Conservation (phyloP, 306 rosid genomes). For the Senna siamea region DNA sequence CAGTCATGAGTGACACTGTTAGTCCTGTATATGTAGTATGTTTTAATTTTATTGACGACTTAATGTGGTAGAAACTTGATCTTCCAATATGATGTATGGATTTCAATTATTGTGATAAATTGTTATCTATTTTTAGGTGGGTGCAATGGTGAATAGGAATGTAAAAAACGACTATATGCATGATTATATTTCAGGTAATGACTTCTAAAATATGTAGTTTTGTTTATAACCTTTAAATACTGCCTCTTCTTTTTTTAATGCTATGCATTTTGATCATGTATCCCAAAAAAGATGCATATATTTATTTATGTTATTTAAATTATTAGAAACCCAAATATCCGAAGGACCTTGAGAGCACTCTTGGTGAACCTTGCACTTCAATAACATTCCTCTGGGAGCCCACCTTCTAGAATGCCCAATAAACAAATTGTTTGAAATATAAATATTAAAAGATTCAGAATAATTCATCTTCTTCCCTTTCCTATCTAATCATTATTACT, state of each 20-base stretch:
- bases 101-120: slow-evolving; percentile 13
- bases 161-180: slow-evolving; percentile 26
- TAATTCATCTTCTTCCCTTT: not conserved
- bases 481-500: not conserved
- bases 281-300: no score
- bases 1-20: slow-evolving; percentile 1
- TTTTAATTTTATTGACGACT: not conserved
- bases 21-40: slow-evolving; percentile 46
- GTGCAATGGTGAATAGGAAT: slow-evolving; percentile 49
- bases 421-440: no score
- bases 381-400: no score
- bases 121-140: slow-evolving; percentile 34
- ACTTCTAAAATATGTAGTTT: not conserved
- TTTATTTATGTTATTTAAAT: no score
- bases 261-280: no score
- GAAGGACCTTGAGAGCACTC: no score
- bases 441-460: no score
- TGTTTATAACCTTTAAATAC: not conserved
- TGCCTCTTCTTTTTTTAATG: not conserved
- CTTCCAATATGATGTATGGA: not conserved
- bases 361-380: no score
- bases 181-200: slow-evolving; percentile 43
- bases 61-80: not conserved
- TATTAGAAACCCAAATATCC: no score
- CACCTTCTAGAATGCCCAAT: no score